A percentile compares a stretch with the other conserved stretches of the same genome.
These are phyloP conservation scores for Liriodendron chinense DNA, from an alignment of 164 flowering plant genomes.

Conservation along the genomic window DNA sequence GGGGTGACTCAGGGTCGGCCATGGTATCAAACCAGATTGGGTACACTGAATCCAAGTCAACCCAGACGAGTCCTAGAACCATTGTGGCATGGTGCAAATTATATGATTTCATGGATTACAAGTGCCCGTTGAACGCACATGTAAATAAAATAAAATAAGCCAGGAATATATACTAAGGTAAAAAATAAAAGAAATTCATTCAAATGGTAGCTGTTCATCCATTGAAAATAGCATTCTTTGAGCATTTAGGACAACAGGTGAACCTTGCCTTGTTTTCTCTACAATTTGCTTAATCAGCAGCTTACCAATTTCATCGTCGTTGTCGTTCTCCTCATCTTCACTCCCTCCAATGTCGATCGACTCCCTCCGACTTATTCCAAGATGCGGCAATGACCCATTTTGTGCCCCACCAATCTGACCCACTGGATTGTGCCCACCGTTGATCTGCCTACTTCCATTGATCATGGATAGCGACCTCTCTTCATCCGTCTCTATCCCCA, in stretches of 20 bases:
- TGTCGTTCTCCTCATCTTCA: conserved; percentile 29
- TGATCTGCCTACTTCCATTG: conserved; percentile 5
- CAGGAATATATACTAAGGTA: neutral
- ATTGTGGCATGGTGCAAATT: too few species aligned
- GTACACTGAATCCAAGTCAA: too few species aligned
- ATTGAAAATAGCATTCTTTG: conserved; percentile 38
- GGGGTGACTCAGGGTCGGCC: too few species aligned
- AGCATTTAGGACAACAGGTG: conserved; percentile 54
- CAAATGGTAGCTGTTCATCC: conserved; percentile 27
- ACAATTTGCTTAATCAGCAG: conserved; percentile 58
- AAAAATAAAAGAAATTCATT: conserved; percentile 1
- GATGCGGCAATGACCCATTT: conserved; percentile 7
- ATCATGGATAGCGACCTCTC: conserved; percentile 23
- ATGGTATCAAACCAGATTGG: too few species aligned
- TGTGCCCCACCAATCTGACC: conserved; percentile 4
- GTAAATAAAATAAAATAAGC: neutral
- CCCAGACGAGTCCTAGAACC: too few species aligned
- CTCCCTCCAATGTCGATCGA: conserved; percentile 7
- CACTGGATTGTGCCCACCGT: conserved; percentile 4
- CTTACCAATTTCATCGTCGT: conserved; percentile 41
- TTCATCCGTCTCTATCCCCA: conserved; percentile 32
- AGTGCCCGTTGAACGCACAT: neutral
- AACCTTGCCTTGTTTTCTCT: conserved; percentile 61
- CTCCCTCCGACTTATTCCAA: conserved; percentile 4
- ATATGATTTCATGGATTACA: too few species aligned